Percentiles rank a stretch among this genome's conserved stretches.
Evolutionary conservation across 176 grass and related monocot genomes (phyloP).

Genomic region (Paspalum notatum): DNA sequence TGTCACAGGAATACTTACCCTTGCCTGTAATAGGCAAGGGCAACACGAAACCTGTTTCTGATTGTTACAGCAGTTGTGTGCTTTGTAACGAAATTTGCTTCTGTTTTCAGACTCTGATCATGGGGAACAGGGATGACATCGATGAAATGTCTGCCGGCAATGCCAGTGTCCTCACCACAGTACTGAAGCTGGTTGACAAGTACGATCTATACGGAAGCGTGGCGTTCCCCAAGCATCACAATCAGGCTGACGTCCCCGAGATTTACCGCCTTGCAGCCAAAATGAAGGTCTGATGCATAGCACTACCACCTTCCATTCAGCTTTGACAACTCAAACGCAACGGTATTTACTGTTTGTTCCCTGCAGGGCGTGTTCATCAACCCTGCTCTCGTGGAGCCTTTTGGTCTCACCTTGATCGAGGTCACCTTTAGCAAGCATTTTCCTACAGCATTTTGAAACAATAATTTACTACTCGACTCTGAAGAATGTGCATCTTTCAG

Average conservation of each 20-base stretch:
- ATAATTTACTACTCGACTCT: not conserved
- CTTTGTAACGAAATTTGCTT: not conserved
- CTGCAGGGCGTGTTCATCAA: conserved; percentile 96
- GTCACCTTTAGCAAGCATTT: conserved; percentile 32
- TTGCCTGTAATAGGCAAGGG: not conserved
- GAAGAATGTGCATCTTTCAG: conserved; percentile 39
- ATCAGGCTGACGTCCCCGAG: conserved; percentile 89
- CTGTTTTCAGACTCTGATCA: conserved; percentile 72
- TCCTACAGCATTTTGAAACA: not conserved
- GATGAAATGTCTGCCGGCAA: conserved; percentile 86
- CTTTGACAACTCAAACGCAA: conserved; percentile 23
- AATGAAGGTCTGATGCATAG: conserved; percentile 61
- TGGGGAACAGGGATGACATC: conserved; percentile 98
- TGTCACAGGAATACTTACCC: not conserved
- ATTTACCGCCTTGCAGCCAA: conserved; percentile 87
- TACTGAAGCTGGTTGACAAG: conserved; percentile 91
- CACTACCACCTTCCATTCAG: conserved; percentile 5
- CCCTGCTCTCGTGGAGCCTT: conserved; percentile 96
- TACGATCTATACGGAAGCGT: conserved; percentile 96
- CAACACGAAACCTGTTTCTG: not conserved
- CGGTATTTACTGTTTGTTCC: not conserved
- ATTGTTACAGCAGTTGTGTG: not conserved
- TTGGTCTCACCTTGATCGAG: conserved; percentile 97
- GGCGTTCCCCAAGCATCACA: conserved; percentile 96
- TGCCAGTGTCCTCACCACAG: conserved; percentile 79